phyloP scores from a whole-genome alignment of 2,329 filamentous ascomycete genomes.

The Fusarium anguioides region DNA sequence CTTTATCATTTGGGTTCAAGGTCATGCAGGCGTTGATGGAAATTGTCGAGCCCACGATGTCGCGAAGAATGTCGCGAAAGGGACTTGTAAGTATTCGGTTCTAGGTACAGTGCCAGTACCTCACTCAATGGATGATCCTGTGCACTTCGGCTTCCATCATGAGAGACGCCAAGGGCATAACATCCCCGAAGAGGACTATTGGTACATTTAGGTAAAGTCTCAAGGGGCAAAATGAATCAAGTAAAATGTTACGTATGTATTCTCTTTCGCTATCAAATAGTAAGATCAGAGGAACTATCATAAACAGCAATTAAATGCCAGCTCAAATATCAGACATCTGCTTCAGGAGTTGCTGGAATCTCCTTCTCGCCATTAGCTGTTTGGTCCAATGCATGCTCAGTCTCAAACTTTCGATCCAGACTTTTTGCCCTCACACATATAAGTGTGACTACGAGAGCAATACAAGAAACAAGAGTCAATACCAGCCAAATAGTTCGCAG shows the following conservation, averaged over 20 bases:
- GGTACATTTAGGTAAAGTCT: background rate
- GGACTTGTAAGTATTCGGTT: background rate
- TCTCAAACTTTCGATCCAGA: constrained; percentile 39
- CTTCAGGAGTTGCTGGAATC: background rate
- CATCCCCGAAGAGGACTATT: background rate
- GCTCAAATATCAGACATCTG: constrained; percentile 12
- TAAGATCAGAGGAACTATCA: background rate
- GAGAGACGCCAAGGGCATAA: background rate
- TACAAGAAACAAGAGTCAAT: constrained; percentile 46
- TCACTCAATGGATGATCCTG: background rate
- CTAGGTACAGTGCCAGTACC: background rate
- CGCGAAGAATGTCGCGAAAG: background rate
- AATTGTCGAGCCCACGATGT: background rate
- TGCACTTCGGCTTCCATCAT: background rate
- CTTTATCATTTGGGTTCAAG: background rate
- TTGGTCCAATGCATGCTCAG: constrained; percentile 31
- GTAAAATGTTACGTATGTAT: background rate
- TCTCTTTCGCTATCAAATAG: background rate
- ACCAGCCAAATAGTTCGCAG: constrained; percentile 50
- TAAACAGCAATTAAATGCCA: background rate
- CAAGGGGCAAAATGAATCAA: background rate
- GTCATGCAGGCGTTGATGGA: constrained; percentile 1
- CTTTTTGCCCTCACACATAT: constrained; percentile 33
- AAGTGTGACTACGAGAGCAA: constrained; percentile 35
- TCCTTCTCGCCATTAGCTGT: background rate